Evolutionary conservation across 1,284 basidiomycete species (phyloP), one percentile per base, ranked within the genome.

Genomic region (Melampsora abietis-canadensis): DNA sequence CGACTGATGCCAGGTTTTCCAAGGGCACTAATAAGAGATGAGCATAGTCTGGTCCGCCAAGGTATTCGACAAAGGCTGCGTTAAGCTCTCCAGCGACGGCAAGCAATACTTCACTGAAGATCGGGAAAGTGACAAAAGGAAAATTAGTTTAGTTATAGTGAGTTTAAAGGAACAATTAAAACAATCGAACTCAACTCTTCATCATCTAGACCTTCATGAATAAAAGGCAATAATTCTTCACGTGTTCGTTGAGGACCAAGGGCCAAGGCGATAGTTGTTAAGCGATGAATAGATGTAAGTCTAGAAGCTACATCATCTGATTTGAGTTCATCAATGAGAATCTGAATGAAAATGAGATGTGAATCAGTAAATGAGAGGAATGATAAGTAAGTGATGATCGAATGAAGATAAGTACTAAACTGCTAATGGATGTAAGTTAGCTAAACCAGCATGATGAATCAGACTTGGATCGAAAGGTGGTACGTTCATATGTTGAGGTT

Each of bases 211-310:
- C 94, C 96, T 81, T 99, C 95, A 84, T 94, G 91, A 76, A 99
- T 87, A 85, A 99, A 99, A 0, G 94, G 92, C 78, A 99, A 88
- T 77, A 99, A 88, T 83, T 99, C 96, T 76, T 95, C 92, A 77
- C 96, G 89, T 46, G 95, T 91, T 78, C 96, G 90, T 85, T 96
- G 91, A 40, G 94, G 90, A 15, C 96, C 96, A 66, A 99, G 87
- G 51, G 96, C 96, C 77, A 99, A 88, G 2, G 96, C 96, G 84
- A 99, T 99, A 70, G 96, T 99, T 76, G 94, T 94, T 81, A 99
- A 88, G 83, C 95, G 92, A 84, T 96, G 93, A 79, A 99, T 96
- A 76, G 96, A 95, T 81, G 96, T 96, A 80, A 99, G 86, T 68
- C 96, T 90, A 72, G 98, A 85, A 85, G 85, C 84, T 76, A 98